These are phyloP conservation scores for Penicillium subrubescens DNA, from an alignment of 495 filamentous ascomycete genomes.

Conservation along the genomic window DNA sequence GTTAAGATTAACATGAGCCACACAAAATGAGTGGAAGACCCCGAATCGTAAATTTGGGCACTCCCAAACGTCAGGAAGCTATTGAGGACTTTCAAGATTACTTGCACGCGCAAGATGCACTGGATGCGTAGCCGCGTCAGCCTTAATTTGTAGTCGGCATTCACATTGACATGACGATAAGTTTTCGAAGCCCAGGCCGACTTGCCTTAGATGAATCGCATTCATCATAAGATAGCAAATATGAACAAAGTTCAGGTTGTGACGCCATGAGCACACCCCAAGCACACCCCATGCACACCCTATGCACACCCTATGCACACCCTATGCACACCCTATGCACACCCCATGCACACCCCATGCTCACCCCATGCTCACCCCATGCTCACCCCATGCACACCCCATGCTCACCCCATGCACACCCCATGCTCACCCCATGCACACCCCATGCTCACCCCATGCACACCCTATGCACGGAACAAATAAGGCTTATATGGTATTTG, in stretches of 20 bases:
- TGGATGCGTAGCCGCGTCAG: neutral
- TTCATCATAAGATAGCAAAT: neutral
- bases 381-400: neutral
- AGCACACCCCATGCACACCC: no score
- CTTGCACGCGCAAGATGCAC: neutral
- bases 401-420: no score
- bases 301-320: no score
- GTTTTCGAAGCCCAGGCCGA: neutral
- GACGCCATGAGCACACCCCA: neutral
- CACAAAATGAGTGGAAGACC: neutral
- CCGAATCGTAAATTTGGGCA: neutral
- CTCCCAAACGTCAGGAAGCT: neutral
- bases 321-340: no score
- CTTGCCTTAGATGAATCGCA: neutral
- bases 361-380: neutral
- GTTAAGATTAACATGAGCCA: neutral
- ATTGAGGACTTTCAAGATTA: neutral
- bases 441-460: neutral
- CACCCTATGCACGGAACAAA: neutral
- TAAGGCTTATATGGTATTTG: neutral
- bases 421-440: no score
- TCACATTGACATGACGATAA: neutral
- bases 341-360: no score
- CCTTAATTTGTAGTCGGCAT: neutral
- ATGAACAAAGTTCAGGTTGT: neutral